Conservation (phyloP, 2,329 filamentous ascomycete genomes). For the Fusarium luffae region DNA sequence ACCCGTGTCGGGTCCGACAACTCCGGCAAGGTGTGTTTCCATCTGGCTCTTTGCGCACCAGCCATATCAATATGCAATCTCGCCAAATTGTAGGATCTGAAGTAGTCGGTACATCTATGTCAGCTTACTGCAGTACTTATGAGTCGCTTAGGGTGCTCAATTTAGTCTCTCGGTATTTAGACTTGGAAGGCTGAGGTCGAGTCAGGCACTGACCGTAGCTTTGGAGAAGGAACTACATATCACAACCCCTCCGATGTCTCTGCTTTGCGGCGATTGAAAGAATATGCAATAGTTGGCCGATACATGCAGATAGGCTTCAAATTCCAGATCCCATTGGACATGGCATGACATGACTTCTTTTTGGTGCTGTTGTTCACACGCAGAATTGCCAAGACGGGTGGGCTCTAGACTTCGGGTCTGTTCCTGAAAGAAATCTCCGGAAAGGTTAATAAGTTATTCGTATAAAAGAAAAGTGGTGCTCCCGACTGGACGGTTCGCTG, state of each 20-base stretch:
- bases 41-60: neutral
- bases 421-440: conserved; percentile 37
- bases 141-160: conserved; percentile 13
- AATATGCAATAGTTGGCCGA: conserved; percentile 9
- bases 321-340: neutral
- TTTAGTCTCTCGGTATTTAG: conserved; percentile 10
- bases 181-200: conserved; percentile 28
- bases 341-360: neutral
- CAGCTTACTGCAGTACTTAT: neutral
- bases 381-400: conserved; percentile 17
- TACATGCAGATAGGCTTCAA: neutral
- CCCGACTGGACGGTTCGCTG: conserved; percentile 41
- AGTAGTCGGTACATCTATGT: neutral
- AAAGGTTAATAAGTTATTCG: conserved; percentile 32
- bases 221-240: conserved; percentile 4
- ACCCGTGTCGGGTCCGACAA: conserved; percentile 3
- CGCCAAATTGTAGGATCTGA: neutral
- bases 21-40: conserved; percentile 5
- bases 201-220: conserved; percentile 25
- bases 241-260: conserved; percentile 9
- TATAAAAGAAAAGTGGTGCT: conserved; percentile 30
- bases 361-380: neutral
- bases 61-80: neutral
- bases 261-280: neutral
- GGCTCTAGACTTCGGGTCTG: conserved; percentile 25